These are phyloP conservation scores for Catharanthus roseus DNA, from an alignment of 257 asterid genomes.

Conservation along the genomic window DNA sequence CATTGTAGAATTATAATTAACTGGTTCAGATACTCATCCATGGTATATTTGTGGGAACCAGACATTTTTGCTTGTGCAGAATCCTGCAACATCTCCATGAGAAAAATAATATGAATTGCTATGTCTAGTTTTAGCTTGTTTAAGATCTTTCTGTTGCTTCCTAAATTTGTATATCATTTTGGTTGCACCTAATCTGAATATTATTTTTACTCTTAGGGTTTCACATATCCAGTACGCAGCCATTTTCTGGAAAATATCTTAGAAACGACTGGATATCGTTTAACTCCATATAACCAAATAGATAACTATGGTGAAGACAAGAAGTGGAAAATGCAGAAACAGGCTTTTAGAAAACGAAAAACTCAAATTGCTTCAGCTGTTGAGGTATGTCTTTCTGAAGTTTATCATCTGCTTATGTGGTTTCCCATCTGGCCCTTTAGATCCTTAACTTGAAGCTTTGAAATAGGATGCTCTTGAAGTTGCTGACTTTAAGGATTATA, in stretches of 20 bases:
- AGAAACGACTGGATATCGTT: slow-evolving; percentile 66
- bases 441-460: slow-evolving; percentile 23
- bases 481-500: slow-evolving; percentile 61
- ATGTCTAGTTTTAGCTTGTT: neutral
- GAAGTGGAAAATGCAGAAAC: slow-evolving; percentile 93
- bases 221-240: slow-evolving; percentile 80
- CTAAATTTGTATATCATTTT: neutral
- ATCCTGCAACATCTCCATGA: neutral
- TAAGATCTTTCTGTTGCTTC: neutral
- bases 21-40: too few relatives aligned
- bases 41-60: too few relatives aligned
- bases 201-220: slow-evolving; percentile 50
- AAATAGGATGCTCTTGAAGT: slow-evolving; percentile 69
- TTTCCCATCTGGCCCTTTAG: slow-evolving; percentile 1
- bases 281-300: slow-evolving; percentile 74
- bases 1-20: too few relatives aligned
- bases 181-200: neutral
- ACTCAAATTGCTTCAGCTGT: slow-evolving; percentile 91
- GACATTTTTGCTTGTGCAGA: neutral
- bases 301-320: slow-evolving; percentile 96
- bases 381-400: slow-evolving; percentile 47
- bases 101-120: neutral
- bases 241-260: slow-evolving; percentile 74
- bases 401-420: slow-evolving; percentile 5
- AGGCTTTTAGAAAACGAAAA: slow-evolving; percentile 63